Conservation (phyloP, 768 basidiomycete genomes). For the Fibroporia radiculosa region DNA sequence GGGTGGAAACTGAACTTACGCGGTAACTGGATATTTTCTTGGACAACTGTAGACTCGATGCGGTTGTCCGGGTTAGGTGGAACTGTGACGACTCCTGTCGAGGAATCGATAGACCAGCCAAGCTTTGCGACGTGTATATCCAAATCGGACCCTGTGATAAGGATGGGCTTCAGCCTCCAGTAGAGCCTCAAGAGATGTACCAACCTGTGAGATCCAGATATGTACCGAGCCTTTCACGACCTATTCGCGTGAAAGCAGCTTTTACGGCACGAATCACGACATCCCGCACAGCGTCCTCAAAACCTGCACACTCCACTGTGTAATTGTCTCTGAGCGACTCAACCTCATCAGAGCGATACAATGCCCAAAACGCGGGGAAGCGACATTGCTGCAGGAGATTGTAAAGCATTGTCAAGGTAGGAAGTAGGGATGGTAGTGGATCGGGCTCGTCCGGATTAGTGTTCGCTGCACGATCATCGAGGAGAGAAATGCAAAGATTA, state of each 20-base stretch:
- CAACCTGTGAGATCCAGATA: slow-evolving; percentile 65
- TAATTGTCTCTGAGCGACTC: slow-evolving; percentile 78
- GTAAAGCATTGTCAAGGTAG: slow-evolving; percentile 59
- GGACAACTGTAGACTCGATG: slow-evolving; percentile 77
- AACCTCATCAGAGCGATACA: slow-evolving; percentile 62
- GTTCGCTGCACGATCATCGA: slow-evolving; percentile 61
- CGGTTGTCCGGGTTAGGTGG: slow-evolving; percentile 86
- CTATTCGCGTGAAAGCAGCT: slow-evolving; percentile 72
- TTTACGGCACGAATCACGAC: slow-evolving; percentile 73
- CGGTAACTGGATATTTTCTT: slow-evolving; percentile 73
- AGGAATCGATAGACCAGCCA: slow-evolving; percentile 56
- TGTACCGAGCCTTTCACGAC: slow-evolving; percentile 53
- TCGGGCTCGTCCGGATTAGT: slow-evolving; percentile 69
- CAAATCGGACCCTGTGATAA: slow-evolving; percentile 43
- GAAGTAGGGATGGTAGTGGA: slow-evolving; percentile 65
- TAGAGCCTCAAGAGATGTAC: slow-evolving; percentile 1
- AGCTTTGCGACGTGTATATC: slow-evolving; percentile 52
- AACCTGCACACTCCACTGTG: slow-evolving; percentile 75
- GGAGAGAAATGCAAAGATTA: slow-evolving; percentile 87
- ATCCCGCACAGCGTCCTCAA: slow-evolving; percentile 75
- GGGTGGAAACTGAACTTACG: slow-evolving; percentile 50
- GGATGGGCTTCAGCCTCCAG: neutral
- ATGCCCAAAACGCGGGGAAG: slow-evolving; percentile 80
- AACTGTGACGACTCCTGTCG: slow-evolving; percentile 51
- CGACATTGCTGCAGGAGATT: slow-evolving; percentile 74